Evolutionary conservation across 495 filamentous ascomycete species (phyloP).

Genomic region (Trichocladium antarcticum): DNA sequence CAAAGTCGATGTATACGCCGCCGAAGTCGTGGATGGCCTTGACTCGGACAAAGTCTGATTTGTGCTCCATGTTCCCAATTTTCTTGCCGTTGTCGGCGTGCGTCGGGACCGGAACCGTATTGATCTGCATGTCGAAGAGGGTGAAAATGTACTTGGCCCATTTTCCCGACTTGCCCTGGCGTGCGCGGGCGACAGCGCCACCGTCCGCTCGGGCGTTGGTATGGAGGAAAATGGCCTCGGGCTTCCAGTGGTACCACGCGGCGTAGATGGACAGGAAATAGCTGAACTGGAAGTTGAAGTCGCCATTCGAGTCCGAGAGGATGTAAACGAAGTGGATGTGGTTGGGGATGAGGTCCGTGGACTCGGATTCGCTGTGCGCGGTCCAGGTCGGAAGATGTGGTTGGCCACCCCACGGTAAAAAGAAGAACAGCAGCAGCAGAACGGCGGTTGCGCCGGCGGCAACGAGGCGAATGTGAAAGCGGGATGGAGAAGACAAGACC

Average conservation of each 20-base stretch:
- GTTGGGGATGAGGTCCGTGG: constrained; percentile 10
- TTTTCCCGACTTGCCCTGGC: constrained; percentile 35
- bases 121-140: constrained; percentile 4
- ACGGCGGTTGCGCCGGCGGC: too few relatives aligned
- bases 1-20: constrained; percentile 18
- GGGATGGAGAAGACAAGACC: too few relatives aligned
- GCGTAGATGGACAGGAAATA: constrained; percentile 18
- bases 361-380: too few relatives aligned
- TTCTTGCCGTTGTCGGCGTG: constrained; percentile 9
- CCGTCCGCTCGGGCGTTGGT: constrained; percentile 26
- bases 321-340: constrained; percentile 15
- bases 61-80: constrained; percentile 14
- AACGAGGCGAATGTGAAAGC: too few relatives aligned
- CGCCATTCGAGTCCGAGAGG: constrained; percentile 3
- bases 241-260: constrained; percentile 3
- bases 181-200: constrained; percentile 25
- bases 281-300: constrained; percentile 16
- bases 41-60: constrained; percentile 15
- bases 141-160: constrained; percentile 13
- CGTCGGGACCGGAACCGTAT: constrained; percentile 2
- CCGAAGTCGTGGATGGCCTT: constrained; percentile 6
- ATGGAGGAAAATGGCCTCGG: constrained; percentile 32
- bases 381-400: too few relatives aligned
- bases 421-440: too few relatives aligned
- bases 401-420: too few relatives aligned